phyloP scores from a whole-genome alignment of 768 basidiomycete genomes.

The Neoboletus brunneissimus region DNA sequence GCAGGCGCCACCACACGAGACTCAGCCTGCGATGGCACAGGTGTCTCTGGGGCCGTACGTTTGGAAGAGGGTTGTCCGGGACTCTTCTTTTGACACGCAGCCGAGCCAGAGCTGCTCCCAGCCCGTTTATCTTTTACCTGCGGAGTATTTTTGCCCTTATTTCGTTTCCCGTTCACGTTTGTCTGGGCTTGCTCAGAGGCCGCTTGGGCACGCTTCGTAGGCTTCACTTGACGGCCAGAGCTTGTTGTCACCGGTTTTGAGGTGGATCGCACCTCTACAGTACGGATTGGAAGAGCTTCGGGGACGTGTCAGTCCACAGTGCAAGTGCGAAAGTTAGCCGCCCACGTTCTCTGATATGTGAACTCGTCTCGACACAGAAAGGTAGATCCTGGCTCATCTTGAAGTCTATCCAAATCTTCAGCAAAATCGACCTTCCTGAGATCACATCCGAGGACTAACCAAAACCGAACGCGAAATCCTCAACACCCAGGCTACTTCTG shows the following conservation, averaged over 20 bases:
- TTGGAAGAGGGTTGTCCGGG: not conserved
- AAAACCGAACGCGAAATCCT: constrained; percentile 31
- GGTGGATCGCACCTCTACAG: constrained; percentile 1
- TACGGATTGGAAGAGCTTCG: constrained; percentile 13
- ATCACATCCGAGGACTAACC: constrained; percentile 16
- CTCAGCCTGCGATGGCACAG: not conserved
- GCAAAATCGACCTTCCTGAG: not conserved
- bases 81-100: not conserved
- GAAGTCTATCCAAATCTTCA: constrained; percentile 20
- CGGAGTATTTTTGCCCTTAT: constrained; percentile 1
- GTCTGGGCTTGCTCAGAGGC: constrained; percentile 1
- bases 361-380: constrained; percentile 26
- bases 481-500: constrained; percentile 15
- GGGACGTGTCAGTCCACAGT: constrained; percentile 2
- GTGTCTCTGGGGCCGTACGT: not conserved
- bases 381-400: constrained; percentile 32
- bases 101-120: not conserved
- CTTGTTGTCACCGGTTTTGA: constrained; percentile 15
- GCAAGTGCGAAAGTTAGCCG: not conserved
- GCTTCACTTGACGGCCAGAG: constrained; percentile 26
- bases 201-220: constrained; percentile 17
- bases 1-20: not conserved
- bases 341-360: constrained; percentile 28
- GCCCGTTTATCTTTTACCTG: not conserved
- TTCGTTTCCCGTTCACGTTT: not conserved